A percentile compares a stretch with the other conserved stretches of the same genome.
phyloP scores from a whole-genome alignment of 2,329 filamentous ascomycete genomes.

The Neurospora sp. region DNA sequence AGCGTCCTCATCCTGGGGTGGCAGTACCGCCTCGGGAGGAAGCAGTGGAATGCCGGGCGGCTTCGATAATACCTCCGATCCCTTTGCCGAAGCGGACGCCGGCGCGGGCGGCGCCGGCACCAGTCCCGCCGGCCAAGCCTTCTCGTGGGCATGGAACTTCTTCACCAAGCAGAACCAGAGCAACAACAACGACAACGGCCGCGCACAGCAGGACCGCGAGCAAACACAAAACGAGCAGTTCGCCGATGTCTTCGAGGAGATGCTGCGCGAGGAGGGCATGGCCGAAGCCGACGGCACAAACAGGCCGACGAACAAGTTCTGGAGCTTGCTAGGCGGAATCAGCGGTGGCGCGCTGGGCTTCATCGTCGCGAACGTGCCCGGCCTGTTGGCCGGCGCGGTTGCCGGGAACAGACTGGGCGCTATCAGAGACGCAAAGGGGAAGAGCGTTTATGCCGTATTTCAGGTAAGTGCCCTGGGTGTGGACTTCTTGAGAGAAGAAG shows the following conservation, averaged over 20 bases:
- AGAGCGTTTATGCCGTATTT: conserved; percentile 91
- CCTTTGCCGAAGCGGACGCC: conserved; percentile 37
- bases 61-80: conserved; percentile 22
- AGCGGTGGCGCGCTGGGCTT: conserved; percentile 89
- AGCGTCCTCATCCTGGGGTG: conserved; percentile 16
- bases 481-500: conserved; percentile 1
- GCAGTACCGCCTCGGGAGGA: conserved; percentile 20
- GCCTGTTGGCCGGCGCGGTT: conserved; percentile 79
- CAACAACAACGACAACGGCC: conserved; percentile 20
- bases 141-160: conserved; percentile 69
- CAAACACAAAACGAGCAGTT: conserved; percentile 71
- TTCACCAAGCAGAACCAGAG: conserved; percentile 29
- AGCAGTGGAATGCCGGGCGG: conserved; percentile 18
- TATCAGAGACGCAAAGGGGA: conserved; percentile 79
- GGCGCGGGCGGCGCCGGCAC: conserved; percentile 25
- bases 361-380: conserved; percentile 87
- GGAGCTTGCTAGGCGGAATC: conserved; percentile 73
- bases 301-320: conserved; percentile 62
- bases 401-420: conserved; percentile 88
- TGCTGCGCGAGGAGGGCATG: conserved; percentile 80
- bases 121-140: conserved; percentile 34
- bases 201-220: conserved; percentile 31
- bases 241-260: conserved; percentile 77
- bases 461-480: conserved; percentile 32
- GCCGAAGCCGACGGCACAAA: conserved; percentile 56